A percentile compares a stretch with the other conserved stretches of the same genome.
These are phyloP conservation scores for Coemansia sp. DNA, from an alignment of 192 early-diverging fungal species.

Conservation along the genomic window DNA sequence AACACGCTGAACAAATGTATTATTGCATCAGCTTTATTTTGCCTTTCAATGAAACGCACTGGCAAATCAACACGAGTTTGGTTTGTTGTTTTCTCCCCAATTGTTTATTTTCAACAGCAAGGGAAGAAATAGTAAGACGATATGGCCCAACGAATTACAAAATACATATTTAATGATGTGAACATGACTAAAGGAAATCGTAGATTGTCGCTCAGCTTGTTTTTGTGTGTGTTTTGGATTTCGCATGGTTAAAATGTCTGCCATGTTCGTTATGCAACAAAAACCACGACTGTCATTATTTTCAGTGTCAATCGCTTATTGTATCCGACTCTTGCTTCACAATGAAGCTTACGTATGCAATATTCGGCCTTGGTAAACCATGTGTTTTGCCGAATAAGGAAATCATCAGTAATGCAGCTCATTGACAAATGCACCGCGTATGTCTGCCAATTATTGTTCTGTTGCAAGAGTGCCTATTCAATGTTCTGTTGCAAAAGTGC, in stretches of 20 bases:
- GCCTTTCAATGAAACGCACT: neutral
- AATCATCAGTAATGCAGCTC: too few relatives aligned
- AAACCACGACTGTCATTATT: too few relatives aligned
- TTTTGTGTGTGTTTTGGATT: neutral
- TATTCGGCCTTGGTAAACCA: too few relatives aligned
- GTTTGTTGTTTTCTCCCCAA: neutral
- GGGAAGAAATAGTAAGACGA: neutral
- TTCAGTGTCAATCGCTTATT: too few relatives aligned
- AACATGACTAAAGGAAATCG: neutral
- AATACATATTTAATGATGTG: neutral
- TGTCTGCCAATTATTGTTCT: too few relatives aligned
- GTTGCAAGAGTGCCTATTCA: too few relatives aligned
- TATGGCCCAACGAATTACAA: neutral
- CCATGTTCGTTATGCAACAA: neutral
- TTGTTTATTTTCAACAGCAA: neutral
- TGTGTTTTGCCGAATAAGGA: too few relatives aligned
- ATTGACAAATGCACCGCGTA: too few relatives aligned
- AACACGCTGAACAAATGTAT: neutral
- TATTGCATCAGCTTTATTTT: conserved; percentile 1
- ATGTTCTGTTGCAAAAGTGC: too few relatives aligned
- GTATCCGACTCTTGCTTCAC: too few relatives aligned
- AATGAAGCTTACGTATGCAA: too few relatives aligned
- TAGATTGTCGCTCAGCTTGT: neutral
- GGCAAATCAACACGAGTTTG: neutral
- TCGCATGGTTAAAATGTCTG: neutral